A percentile compares a stretch with the other conserved stretches of the same genome.
phyloP scores from a whole-genome alignment of 495 filamentous ascomycete species.

The Lasiosphaeriaceae sp. region DNA sequence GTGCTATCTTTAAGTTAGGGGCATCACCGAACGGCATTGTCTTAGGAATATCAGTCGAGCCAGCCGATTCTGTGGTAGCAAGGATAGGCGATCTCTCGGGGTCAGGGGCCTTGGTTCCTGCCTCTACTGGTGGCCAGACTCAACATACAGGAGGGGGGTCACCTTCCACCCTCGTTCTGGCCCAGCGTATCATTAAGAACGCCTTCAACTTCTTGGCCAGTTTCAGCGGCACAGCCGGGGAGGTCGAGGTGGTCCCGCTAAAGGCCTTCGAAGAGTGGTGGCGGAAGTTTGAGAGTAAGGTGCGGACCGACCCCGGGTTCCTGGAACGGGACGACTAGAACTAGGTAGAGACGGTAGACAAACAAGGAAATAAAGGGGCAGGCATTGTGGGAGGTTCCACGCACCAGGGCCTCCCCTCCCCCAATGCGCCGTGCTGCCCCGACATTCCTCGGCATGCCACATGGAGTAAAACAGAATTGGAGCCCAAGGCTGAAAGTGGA shows the following conservation, averaged over 20 bases:
- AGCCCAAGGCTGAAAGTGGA: not conserved
- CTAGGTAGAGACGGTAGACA: not conserved
- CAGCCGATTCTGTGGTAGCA: constrained; percentile 61
- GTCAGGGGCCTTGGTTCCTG: constrained; percentile 2
- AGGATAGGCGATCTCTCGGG: constrained; percentile 55
- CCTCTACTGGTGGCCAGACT: not conserved
- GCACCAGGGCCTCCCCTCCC: too few species aligned
- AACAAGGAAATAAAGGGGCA: not conserved
- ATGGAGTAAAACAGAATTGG: not conserved
- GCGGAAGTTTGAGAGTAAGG: constrained; percentile 87
- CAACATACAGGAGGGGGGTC: constrained; percentile 11
- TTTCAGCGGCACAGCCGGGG: constrained; percentile 59
- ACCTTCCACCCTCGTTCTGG: constrained; percentile 67
- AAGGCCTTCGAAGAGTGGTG: constrained; percentile 96
- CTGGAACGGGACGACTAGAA: constrained; percentile 68
- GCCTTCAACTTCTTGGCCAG: constrained; percentile 96
- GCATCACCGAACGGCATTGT: constrained; percentile 43
- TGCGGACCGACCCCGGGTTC: constrained; percentile 83
- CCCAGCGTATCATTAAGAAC: constrained; percentile 89
- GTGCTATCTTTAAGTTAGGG: constrained; percentile 74
- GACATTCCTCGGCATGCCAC: not conserved
- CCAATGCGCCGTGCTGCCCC: too few species aligned
- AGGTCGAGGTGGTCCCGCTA: constrained; percentile 80
- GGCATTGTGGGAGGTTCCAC: not conserved
- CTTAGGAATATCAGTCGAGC: constrained; percentile 82